These are phyloP conservation scores for Monilinia vaccinii-corymbosi DNA, from an alignment of 2,329 filamentous ascomycete species.

Conservation along the genomic window DNA sequence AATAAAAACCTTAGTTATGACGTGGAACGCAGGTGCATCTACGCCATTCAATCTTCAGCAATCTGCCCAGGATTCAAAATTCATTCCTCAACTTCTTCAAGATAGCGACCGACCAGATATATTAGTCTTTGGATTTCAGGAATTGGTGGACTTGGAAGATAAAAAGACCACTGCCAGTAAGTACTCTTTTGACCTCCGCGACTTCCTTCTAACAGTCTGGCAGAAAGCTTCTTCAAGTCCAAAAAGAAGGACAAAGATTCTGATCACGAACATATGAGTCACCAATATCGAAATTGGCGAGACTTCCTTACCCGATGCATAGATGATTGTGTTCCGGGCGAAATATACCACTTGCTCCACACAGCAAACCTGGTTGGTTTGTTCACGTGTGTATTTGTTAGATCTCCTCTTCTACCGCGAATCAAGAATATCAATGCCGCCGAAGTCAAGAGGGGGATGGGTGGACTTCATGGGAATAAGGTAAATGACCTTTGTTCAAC, in stretches of 20 bases:
- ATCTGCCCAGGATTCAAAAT: conserved; percentile 59
- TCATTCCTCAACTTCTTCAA: conserved; percentile 72
- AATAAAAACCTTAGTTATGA: conserved; percentile 71
- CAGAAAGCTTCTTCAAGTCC: conserved; percentile 78
- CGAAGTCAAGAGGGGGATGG: conserved; percentile 94
- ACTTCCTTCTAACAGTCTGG: conserved; percentile 24
- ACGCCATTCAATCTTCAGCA: conserved; percentile 77
- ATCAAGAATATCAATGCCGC: conserved; percentile 70
- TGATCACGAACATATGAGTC: conserved; percentile 86
- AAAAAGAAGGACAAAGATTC: conserved; percentile 72
- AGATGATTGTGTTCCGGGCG: conserved; percentile 74
- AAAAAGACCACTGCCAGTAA: conserved; percentile 91
- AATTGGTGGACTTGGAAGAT: conserved; percentile 95
- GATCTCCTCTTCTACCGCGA: conserved; percentile 63
- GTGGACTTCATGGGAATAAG: conserved; percentile 92
- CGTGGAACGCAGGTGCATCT: conserved; percentile 95
- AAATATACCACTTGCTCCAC: conserved; percentile 78
- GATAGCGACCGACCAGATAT: conserved; percentile 78
- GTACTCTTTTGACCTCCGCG: conserved; percentile 25
- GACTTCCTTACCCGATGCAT: conserved; percentile 77
- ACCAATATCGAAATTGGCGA: conserved; percentile 93
- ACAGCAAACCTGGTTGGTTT: conserved; percentile 85
- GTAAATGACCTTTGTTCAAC: conserved; percentile 26
- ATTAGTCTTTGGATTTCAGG: conserved; percentile 92
- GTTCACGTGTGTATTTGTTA: conserved; percentile 94